Evolutionary conservation across 257 asterid species (phyloP).

Genomic region (Penstemon davidsonii): DNA sequence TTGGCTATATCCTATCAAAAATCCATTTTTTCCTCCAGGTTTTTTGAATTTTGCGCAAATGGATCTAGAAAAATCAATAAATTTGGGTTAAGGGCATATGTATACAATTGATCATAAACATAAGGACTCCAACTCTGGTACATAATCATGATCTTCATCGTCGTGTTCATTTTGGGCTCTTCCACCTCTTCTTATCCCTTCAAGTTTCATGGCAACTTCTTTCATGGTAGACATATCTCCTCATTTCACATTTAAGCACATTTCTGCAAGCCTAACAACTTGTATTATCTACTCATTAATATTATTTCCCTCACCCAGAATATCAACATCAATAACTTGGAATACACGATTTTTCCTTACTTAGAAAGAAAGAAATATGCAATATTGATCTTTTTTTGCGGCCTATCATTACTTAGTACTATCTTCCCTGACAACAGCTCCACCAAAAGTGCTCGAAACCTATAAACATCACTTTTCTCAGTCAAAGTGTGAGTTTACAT

Average conservation of each 20-base stretch:
- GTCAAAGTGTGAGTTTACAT: slow-evolving; percentile 17
- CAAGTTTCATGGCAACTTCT: slow-evolving; percentile 29
- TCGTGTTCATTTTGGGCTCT: neutral
- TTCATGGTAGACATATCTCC: slow-evolving; percentile 36
- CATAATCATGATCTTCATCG: no score
- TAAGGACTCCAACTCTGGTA: no score
- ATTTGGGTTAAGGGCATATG: no score
- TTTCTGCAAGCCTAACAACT: slow-evolving; percentile 30
- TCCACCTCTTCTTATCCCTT: neutral
- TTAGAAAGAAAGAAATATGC: slow-evolving; percentile 31
- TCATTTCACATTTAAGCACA: slow-evolving; percentile 31
- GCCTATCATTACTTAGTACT: slow-evolving; percentile 25
- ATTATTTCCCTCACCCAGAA: slow-evolving; percentile 22
- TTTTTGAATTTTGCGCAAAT: no score
- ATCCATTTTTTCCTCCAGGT: no score
- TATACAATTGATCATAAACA: no score
- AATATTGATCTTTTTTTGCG: slow-evolving; percentile 31
- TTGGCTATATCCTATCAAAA: no score
- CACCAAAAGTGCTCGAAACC: slow-evolving; percentile 35
- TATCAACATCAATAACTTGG: slow-evolving; percentile 26
- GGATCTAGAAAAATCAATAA: no score
- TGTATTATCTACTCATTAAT: neutral
- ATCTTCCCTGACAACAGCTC: slow-evolving; percentile 34
- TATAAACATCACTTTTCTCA: slow-evolving; percentile 31
- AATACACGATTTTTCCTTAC: neutral